Conservation (phyloP, 495 filamentous ascomycete genomes). For the Aspergillus sclerotiicarbonarius region DNA sequence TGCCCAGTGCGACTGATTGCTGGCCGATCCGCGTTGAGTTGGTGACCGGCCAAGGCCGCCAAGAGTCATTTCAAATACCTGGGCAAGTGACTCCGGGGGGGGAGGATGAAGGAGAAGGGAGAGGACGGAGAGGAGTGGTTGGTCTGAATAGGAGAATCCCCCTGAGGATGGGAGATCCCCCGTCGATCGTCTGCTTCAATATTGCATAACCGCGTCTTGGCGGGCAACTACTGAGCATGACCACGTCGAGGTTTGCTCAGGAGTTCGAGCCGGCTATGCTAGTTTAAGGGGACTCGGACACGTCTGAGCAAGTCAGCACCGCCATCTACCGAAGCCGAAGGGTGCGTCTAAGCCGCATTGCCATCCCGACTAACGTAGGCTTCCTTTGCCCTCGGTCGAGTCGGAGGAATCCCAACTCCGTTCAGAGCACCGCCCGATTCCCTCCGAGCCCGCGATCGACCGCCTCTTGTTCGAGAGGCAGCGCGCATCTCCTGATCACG, state of each 20-base stretch:
- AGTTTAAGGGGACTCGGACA: neutral
- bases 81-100: neutral
- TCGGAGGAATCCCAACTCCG: neutral
- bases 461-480: too few species aligned
- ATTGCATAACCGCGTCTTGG: conserved; percentile 18
- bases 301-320: neutral
- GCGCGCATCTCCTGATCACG: neutral
- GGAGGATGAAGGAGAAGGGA: neutral
- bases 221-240: conserved; percentile 8
- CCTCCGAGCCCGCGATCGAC: too few species aligned
- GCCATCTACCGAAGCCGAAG: neutral
- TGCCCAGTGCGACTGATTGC: neutral
- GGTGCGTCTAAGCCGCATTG: neutral
- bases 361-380: neutral
- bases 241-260: conserved; percentile 1
- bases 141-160: conserved; percentile 1
- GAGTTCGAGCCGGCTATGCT: neutral
- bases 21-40: neutral
- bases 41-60: conserved; percentile 4
- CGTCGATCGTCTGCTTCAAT: conserved; percentile 24
- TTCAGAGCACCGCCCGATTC: neutral
- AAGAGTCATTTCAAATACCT: conserved; percentile 3
- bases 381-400: neutral
- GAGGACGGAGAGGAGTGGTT: neutral
- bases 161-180: conserved; percentile 19